phyloP scores from a whole-genome alignment of 306 rosid genomes.

The Cucumis melo region DNA sequence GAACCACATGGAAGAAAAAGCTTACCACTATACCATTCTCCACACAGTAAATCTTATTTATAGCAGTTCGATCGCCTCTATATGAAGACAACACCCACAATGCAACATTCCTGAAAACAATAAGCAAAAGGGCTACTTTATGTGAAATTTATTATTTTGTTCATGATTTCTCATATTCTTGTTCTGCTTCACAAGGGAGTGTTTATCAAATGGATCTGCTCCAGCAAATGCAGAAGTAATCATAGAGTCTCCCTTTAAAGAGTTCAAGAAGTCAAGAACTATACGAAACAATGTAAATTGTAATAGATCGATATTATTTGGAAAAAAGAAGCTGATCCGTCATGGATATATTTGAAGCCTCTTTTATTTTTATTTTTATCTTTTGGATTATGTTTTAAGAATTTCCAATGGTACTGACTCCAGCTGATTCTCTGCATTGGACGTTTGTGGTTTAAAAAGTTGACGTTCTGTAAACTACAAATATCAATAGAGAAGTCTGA shows the following conservation, averaged over 20 bases:
- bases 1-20: constrained; percentile 71
- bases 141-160: background rate
- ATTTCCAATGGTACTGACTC: background rate
- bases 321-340: background rate
- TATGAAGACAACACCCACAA: background rate
- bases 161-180: background rate
- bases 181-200: constrained; percentile 1
- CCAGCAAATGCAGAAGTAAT: background rate
- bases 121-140: background rate
- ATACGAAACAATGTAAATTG: background rate
- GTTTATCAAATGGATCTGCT: background rate
- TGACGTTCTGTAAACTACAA: background rate
- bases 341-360: background rate
- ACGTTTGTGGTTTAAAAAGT: background rate
- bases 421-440: background rate
- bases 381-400: background rate
- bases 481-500: background rate
- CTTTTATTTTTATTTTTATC: background rate
- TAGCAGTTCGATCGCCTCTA: background rate
- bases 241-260: background rate
- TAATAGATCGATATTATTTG: background rate
- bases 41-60: background rate
- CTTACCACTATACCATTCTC: constrained; percentile 28
- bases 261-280: background rate
- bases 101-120: constrained; percentile 4